Conservation (phyloP, 805 yeast genomes). For the Starmera quercuum region DNA sequence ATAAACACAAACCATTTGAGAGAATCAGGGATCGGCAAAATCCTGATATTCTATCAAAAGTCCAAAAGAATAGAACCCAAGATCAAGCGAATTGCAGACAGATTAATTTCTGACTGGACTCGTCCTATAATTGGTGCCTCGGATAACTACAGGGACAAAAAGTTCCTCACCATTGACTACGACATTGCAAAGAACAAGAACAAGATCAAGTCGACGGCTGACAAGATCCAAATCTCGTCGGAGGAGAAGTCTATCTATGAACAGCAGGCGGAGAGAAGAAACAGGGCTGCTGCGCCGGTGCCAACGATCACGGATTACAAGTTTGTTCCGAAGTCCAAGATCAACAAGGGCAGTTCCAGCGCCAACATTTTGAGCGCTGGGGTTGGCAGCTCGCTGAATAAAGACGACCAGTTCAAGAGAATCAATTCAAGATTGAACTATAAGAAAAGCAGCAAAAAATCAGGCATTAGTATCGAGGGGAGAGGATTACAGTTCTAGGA, state of each 20-base stretch:
- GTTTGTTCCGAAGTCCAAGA: conserved; percentile 77
- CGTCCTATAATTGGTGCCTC: conserved; percentile 95
- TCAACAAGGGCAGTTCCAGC: conserved; percentile 31
- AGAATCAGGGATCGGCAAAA: conserved; percentile 92
- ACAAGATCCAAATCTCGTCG: conserved; percentile 16
- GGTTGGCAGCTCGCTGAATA: conserved; percentile 42
- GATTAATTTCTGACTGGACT: conserved; percentile 94
- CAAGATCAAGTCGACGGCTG: conserved; percentile 13
- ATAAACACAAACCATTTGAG: conserved; percentile 92
- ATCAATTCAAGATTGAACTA: conserved; percentile 40
- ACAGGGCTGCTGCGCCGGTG: conserved; percentile 94
- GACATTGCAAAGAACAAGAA: conserved; percentile 45
- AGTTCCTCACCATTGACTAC: conserved; percentile 61
- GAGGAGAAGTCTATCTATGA: conserved; percentile 62
- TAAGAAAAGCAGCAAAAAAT: conserved; percentile 37
- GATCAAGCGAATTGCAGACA: conserved; percentile 83
- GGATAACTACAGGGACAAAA: conserved; percentile 86
- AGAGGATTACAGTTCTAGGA: conserved; percentile 30
- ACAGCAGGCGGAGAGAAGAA: conserved; percentile 84
- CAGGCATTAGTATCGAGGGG: conserved; percentile 79
- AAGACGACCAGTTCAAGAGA: conserved; percentile 77
- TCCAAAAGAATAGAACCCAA: conserved; percentile 82
- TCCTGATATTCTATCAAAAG: conserved; percentile 86
- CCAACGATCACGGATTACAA: conserved; percentile 84
- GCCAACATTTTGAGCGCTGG: conserved; percentile 31